Evolutionary conservation across 1,284 basidiomycete species (phyloP), one percentile per base, ranked within the genome.

Genomic region (Ustilago nuda): DNA sequence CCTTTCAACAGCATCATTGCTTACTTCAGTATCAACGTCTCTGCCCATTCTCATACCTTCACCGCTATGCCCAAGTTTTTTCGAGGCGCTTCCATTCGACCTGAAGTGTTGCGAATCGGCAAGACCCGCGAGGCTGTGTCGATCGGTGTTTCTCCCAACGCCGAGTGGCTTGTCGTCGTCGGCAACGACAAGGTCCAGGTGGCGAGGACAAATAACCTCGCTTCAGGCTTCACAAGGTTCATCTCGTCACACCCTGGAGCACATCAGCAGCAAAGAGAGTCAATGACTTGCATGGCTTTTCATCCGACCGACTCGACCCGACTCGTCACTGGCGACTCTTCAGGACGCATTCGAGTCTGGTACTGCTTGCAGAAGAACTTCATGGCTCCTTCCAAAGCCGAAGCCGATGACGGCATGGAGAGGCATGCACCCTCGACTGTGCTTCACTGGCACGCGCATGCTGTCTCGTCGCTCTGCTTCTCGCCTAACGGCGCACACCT

Each of bases 391-490:
- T 36, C 70, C 85, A 41, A 72, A 19, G 66, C 66, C 11, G 69
- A 70, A 15, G 59, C 46, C 32, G 76, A 66, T 36, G 57, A 66
- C 4, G 67, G 73, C 12, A 60, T 74, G 63, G 75, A 71, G 48
- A 67, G 65, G 50, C 61, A 80, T 45, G 72, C 92, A 2, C 92
- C 94, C 71, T 96, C 94, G 0, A 92, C 93, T 1, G 90, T 91
- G 5, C 87, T 98, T 55, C 96, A 98, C 86, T 99, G 97, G 97
- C 97, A 99, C 84, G 92, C 96, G 0, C 95, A 99, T 85, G 91
- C 94, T 6, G 94, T 99, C n/a, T 91, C 92, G 2, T 92, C 93
- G 2, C 87, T 99, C 32, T 88, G 92, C 0, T 99, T 98, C 86
- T 94, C 94, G 0, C 87, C 91, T 2, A 95, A 95, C 76, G 97